Conservation (phyloP, 2,329 filamentous ascomycete species). For the Atkinsonella texensis region DNA sequence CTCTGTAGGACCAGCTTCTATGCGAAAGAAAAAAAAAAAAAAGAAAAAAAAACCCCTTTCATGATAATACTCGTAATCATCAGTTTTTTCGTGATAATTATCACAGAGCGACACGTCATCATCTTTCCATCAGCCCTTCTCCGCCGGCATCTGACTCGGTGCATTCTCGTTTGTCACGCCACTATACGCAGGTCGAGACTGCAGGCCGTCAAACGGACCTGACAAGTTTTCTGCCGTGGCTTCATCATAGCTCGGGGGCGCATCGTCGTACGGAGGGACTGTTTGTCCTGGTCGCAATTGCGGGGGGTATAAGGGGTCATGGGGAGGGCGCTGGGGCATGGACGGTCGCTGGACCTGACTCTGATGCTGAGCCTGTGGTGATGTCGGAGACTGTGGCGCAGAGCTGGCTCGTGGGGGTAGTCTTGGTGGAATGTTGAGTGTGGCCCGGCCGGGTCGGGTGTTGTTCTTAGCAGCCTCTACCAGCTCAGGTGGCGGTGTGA, state of each 20-base stretch:
- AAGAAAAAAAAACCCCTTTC: too few species aligned
- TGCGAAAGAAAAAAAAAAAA: too few species aligned
- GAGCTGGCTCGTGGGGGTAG: slow-evolving; percentile 24
- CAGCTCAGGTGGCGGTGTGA: slow-evolving; percentile 66
- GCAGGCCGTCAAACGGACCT: slow-evolving; percentile 52
- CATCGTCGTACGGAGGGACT: slow-evolving; percentile 49
- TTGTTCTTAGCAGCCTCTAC: slow-evolving; percentile 41
- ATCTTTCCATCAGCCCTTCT: slow-evolving; percentile 22
- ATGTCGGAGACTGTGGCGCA: slow-evolving; percentile 9
- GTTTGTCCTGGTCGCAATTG: slow-evolving; percentile 35
- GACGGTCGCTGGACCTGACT: slow-evolving; percentile 6
- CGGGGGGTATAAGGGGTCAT: slow-evolving; percentile 46
- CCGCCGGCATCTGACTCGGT: slow-evolving; percentile 35
- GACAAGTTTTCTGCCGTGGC: slow-evolving; percentile 67
- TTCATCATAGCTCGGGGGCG: slow-evolving; percentile 92
- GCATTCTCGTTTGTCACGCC: slow-evolving; percentile 50
- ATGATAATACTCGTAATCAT: too few species aligned
- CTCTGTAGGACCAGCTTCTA: neutral
- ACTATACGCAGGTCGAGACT: slow-evolving; percentile 54
- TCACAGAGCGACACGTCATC: neutral
- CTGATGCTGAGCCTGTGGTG: slow-evolving; percentile 10
- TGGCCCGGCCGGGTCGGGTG: slow-evolving; percentile 27
- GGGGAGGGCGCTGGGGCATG: slow-evolving; percentile 17
- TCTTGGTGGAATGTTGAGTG: slow-evolving; percentile 20
- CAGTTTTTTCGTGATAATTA: neutral